Evolutionary conservation across 2,329 filamentous ascomycete genomes (phyloP).

Genomic region (Ophiosphaerella narmari): DNA sequence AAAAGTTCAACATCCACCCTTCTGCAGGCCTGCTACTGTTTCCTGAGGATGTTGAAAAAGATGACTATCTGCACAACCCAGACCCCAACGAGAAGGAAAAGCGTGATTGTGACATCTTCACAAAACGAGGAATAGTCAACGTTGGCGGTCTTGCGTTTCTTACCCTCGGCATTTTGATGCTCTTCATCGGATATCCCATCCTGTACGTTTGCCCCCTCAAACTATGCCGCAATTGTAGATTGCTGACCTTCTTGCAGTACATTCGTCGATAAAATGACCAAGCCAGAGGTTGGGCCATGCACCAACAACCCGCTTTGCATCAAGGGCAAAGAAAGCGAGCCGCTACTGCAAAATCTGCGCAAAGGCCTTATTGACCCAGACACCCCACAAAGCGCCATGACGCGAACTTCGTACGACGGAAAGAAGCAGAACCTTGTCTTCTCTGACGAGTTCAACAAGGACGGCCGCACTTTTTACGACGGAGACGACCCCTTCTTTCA

Average conservation of each 20-base stretch:
- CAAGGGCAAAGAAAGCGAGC: conserved; percentile 51
- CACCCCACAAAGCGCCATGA: conserved; percentile 63
- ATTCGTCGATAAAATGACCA: conserved; percentile 56
- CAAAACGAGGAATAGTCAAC: conserved; percentile 66
- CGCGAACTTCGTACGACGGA: conserved; percentile 62
- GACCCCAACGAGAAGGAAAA: conserved; percentile 66
- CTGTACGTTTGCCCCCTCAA: conserved; percentile 61
- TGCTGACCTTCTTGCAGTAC: conserved; percentile 52
- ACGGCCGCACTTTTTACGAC: conserved; percentile 71
- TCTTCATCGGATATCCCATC: conserved; percentile 73
- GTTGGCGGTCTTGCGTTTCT: conserved; percentile 66
- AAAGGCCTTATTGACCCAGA: conserved; percentile 68
- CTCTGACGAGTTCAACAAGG: conserved; percentile 72
- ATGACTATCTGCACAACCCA: conserved; percentile 73
- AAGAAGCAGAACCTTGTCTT: conserved; percentile 69
- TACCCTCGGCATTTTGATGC: conserved; percentile 62
- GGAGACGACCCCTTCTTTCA: conserved; percentile 72
- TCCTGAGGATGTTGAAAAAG: conserved; percentile 74
- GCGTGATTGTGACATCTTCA: conserved; percentile 68
- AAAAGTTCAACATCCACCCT: conserved; percentile 74
- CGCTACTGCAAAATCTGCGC: conserved; percentile 65
- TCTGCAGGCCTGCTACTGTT: conserved; percentile 69
- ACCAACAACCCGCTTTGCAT: conserved; percentile 56
- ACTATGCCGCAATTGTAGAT: not conserved
- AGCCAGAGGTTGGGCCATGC: conserved; percentile 45